phyloP scores from a whole-genome alignment of 2,329 filamentous ascomycete species.

The Colletotrichum sp. region DNA sequence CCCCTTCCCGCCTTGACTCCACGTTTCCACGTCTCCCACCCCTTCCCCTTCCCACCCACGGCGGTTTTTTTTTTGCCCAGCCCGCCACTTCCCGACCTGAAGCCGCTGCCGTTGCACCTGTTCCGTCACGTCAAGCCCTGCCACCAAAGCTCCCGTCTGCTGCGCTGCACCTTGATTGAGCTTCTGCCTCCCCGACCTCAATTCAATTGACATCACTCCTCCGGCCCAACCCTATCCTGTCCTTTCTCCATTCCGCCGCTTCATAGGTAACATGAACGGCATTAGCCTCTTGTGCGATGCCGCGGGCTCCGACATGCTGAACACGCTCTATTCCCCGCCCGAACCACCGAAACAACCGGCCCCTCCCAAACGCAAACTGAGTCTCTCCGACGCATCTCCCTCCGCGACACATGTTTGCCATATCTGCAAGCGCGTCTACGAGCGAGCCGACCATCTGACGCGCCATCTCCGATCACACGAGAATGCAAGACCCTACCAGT shows the following conservation, averaged over 20 bases:
- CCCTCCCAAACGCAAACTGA: constrained; percentile 14
- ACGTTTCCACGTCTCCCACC: neutral
- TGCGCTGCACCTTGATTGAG: neutral
- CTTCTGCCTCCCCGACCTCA: neutral
- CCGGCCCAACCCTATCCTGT: neutral
- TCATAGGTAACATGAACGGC: constrained; percentile 7
- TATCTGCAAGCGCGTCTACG: constrained; percentile 15
- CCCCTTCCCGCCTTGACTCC: neutral
- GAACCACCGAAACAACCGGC: constrained; percentile 6
- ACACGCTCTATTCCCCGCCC: constrained; percentile 1
- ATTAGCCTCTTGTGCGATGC: constrained; percentile 18
- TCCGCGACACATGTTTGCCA: constrained; percentile 10
- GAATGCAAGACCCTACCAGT: constrained; percentile 16
- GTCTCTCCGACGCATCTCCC: constrained; percentile 5
- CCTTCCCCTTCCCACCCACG: neutral
- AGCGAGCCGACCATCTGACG: constrained; percentile 18
- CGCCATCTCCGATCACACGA: constrained; percentile 17
- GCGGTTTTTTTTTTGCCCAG: neutral
- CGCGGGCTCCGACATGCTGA: constrained; percentile 19
- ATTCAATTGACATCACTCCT: neutral
- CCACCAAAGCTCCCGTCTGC: neutral
- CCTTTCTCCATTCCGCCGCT: neutral
- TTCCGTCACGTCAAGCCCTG: neutral
- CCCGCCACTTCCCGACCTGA: constrained; percentile 19
- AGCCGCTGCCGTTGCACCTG: neutral